phyloP scores from a whole-genome alignment of 2,329 filamentous ascomycete genomes.

The Cryoendolithus antarcticus region DNA sequence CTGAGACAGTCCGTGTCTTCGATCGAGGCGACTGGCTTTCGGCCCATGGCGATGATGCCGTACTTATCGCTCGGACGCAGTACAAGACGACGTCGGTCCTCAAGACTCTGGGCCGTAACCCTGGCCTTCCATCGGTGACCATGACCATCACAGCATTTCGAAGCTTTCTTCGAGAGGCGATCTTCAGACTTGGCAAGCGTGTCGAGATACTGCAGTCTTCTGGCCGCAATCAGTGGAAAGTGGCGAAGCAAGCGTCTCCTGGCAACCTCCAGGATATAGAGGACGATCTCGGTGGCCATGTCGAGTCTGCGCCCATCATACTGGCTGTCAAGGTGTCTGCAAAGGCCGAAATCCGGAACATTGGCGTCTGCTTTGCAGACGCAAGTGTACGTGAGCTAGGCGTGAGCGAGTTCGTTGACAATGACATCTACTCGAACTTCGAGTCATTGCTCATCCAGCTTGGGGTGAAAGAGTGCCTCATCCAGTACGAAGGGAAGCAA shows the following conservation, averaged over 20 bases:
- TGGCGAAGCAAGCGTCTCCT: conserved; percentile 72
- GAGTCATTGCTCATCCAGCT: conserved; percentile 93
- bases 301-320: conserved; percentile 87
- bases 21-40: conserved; percentile 94
- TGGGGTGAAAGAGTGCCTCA: conserved; percentile 82
- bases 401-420: conserved; percentile 97
- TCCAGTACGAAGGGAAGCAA: conserved; percentile 65
- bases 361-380: conserved; percentile 96
- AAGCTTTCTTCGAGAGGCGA: conserved; percentile 85
- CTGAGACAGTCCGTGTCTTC: conserved; percentile 79
- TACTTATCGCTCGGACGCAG: conserved; percentile 68
- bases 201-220: conserved; percentile 78
- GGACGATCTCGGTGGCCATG: conserved; percentile 76
- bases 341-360: conserved; percentile 75
- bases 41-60: conserved; percentile 75
- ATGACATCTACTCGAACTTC: conserved; percentile 95
- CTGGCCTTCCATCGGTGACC: conserved; percentile 83
- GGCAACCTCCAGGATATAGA: conserved; percentile 96
- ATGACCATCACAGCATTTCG: conserved; percentile 92
- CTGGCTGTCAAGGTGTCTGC: conserved; percentile 85
- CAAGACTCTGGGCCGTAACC: conserved; percentile 72
- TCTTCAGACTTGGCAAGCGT: conserved; percentile 82
- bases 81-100: conserved; percentile 98
- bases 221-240: conserved; percentile 81
- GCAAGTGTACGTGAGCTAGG: conserved; percentile 90